Percentiles rank a stretch among this genome's conserved stretches.
These are phyloP conservation scores for Phragmites australis DNA, from an alignment of 176 grass and related monocot species.

Conservation along the genomic window DNA sequence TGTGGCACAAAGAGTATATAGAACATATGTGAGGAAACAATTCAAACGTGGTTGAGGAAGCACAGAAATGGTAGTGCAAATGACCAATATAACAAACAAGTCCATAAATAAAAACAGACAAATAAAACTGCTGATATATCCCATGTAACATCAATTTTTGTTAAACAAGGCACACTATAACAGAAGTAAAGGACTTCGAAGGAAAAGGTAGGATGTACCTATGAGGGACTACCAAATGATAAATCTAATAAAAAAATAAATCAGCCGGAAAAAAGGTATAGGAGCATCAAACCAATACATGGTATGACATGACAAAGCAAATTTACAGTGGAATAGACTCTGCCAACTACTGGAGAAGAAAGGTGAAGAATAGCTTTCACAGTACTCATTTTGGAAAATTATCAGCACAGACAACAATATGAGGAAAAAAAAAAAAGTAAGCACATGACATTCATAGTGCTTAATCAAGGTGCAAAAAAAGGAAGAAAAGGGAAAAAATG, in stretches of 20 bases:
- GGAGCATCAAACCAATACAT: slow-evolving; percentile 8
- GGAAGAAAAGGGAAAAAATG: not conserved
- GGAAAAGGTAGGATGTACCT: not conserved
- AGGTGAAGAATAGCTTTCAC: not conserved
- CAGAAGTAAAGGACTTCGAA: no score
- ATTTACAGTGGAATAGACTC: not conserved
- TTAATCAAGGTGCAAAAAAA: not conserved
- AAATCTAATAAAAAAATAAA: slow-evolving; percentile 21
- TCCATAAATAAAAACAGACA: not conserved
- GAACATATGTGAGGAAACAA: slow-evolving; percentile 13
- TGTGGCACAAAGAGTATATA: not conserved
- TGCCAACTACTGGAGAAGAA: slow-evolving; percentile 2
- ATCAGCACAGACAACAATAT: not conserved
- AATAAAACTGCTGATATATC: slow-evolving; percentile 14
- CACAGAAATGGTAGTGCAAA: slow-evolving; percentile 6
- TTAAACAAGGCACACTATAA: not conserved
- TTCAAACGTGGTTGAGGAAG: not conserved
- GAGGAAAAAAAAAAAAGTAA: slow-evolving; percentile 5
- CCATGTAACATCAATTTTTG: not conserved
- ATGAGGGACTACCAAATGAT: slow-evolving; percentile 12
- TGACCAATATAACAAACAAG: slow-evolving; percentile 24
- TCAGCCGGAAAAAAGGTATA: not conserved
- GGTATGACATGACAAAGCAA: not conserved
- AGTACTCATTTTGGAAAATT: slow-evolving; percentile 10
- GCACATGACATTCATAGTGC: not conserved